Evolutionary conservation across 225 moss, liverwort and hornwort genomes (phyloP).

Genomic region (Anthoceros angustus): DNA sequence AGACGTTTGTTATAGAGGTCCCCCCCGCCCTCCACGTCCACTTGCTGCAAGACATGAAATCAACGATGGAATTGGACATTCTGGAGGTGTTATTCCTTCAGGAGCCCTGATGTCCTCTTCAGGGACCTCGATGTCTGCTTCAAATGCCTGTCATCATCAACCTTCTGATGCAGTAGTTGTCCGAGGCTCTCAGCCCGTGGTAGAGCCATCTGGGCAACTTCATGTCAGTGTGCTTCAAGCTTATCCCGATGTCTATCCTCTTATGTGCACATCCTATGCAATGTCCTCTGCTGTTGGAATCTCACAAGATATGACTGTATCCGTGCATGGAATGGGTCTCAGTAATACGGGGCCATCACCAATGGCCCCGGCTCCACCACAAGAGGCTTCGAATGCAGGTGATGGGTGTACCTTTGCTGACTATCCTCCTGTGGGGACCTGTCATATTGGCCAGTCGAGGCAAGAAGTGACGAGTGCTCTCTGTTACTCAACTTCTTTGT

Average conservation of each 20-base stretch:
- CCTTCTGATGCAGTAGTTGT: constrained; percentile 7
- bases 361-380: no score
- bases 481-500: not conserved
- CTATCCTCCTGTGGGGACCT: not conserved
- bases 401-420: not conserved
- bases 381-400: not conserved
- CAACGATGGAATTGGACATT: no score
- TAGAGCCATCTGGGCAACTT: no score
- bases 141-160: constrained; percentile 7
- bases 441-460: not conserved
- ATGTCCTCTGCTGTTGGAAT: not conserved
- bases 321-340: no score
- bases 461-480: not conserved
- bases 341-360: no score
- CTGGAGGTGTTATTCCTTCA: no score
- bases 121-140: not conserved
- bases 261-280: constrained; percentile 23
- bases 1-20: constrained; percentile 7
- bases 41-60: not conserved
- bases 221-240: not conserved
- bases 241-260: constrained; percentile 21
- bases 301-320: no score
- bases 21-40: constrained; percentile 13
- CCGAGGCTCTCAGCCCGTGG: no score
- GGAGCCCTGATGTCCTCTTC: not conserved